Evolutionary conservation across 495 filamentous ascomycete genomes (phyloP), one percentile per base, ranked within the genome.

Genomic region (Monascus purpureus): DNA sequence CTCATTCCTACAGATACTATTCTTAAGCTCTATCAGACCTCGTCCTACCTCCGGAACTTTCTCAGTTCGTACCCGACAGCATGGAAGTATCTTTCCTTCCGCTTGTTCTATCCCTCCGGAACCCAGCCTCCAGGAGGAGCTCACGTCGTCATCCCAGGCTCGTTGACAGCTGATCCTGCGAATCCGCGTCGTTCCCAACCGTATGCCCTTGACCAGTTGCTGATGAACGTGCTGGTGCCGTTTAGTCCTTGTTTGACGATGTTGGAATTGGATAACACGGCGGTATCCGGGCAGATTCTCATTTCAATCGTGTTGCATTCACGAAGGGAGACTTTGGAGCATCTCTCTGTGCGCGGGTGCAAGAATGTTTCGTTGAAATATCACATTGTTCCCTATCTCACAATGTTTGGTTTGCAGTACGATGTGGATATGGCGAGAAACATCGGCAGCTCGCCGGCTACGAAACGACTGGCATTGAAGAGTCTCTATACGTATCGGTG

Each of bases 341-440:
- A 76, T 38, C 55, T 76, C 13, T 76, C 71, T 4, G 64, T 75
- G 22, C 63, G 72, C 6, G 72, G 71, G 6, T 76, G 72, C 61
- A 75, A 76, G 47, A 72, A 76, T 49, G 72, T 76, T 18, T 75
- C 71, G 12, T 53, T 76, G 29, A 76, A 76, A 47, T 76, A 76
- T 40, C 71, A 76, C 33, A 67, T 76, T 33, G 59, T 75, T 20
- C 71, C 72, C 2, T 76, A 66, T 34, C 50, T 76, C 12, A 59
- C 59, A 27, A 55, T 70, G 56, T 65, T 57, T 33, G 51, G 54
- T 6, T 41, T 68, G 4, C 64, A 68, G 36, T 53, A 52, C 36
- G 55, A 63, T 42, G 50, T 58, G 20, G 55, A 57, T 19, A 57
- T 53, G 41, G 61, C 59, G 27, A 53, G 33, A 16, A 55, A 46